Conservation (phyloP, 352 stramenopile genomes). For the Pythium dissotocum region DNA sequence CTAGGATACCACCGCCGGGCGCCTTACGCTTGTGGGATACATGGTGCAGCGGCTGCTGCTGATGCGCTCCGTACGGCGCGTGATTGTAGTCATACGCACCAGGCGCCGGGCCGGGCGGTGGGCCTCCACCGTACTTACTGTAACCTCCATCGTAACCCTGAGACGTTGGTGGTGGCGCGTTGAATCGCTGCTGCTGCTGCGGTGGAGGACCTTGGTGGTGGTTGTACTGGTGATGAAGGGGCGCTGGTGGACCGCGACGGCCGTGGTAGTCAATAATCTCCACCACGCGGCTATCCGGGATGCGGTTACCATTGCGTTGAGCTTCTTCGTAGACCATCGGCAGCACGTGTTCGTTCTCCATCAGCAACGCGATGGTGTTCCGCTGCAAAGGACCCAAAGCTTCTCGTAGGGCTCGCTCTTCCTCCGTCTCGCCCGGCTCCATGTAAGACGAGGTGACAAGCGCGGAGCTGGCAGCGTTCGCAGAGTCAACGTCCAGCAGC, state of each 20-base stretch:
- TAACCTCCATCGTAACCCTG: constrained; percentile 23
- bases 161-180: constrained; percentile 13
- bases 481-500: constrained; percentile 53
- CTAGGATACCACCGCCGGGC: constrained; percentile 37
- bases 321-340: constrained; percentile 80
- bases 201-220: constrained; percentile 10
- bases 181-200: constrained; percentile 16
- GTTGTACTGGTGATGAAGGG: not conserved
- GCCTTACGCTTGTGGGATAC: constrained; percentile 47
- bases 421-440: constrained; percentile 41
- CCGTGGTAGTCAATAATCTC: constrained; percentile 77
- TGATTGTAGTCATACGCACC: constrained; percentile 27
- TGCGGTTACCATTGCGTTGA: constrained; percentile 74
- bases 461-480: constrained; percentile 19
- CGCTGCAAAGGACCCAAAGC: constrained; percentile 70
- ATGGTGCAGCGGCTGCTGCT: constrained; percentile 21
- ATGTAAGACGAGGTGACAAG: constrained; percentile 13
- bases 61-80: constrained; percentile 16
- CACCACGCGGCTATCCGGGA: constrained; percentile 70
- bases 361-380: constrained; percentile 67
- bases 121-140: constrained; percentile 23
- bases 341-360: constrained; percentile 75
- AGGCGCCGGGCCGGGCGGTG: constrained; percentile 15
- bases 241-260: constrained; percentile 34
- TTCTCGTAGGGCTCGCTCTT: constrained; percentile 62